Conservation (phyloP, 306 rosid species). For the Gastrolobium bilobum region DNA sequence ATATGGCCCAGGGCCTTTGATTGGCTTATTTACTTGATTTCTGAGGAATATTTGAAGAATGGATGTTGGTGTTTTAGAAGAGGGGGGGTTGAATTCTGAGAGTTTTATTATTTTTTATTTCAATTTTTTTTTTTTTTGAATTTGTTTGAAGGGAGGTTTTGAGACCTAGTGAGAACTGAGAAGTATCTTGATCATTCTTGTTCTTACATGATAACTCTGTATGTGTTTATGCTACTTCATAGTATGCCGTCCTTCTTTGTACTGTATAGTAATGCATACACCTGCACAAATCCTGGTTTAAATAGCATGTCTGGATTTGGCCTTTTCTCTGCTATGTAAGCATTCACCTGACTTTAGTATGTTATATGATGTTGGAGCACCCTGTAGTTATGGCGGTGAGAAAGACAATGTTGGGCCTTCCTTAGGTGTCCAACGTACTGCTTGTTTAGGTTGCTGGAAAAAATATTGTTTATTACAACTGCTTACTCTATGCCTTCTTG, state of each 20-base stretch:
- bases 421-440: neutral
- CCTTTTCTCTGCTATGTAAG: neutral
- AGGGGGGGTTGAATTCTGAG: neutral
- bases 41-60: neutral
- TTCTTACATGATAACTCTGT: too few species aligned
- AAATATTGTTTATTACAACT: neutral
- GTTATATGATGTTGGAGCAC: conserved; percentile 5
- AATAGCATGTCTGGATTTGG: neutral
- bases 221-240: neutral
- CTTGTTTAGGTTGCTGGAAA: conserved; percentile 1
- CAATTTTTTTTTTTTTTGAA: neutral
- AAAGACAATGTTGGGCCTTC: neutral
- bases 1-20: neutral
- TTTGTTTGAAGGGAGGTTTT: neutral
- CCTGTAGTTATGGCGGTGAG: neutral
- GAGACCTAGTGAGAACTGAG: neutral
- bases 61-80: neutral
- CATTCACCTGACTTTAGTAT: neutral
- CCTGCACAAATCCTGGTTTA: neutral
- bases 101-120: too few species aligned
- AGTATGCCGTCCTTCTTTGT: neutral
- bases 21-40: conserved; percentile 24
- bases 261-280: neutral
- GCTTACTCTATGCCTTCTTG: neutral
- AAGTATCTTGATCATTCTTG: neutral